These are phyloP conservation scores for Aspergillus awamori DNA, from an alignment of 2,329 filamentous ascomycete genomes.

Conservation along the genomic window DNA sequence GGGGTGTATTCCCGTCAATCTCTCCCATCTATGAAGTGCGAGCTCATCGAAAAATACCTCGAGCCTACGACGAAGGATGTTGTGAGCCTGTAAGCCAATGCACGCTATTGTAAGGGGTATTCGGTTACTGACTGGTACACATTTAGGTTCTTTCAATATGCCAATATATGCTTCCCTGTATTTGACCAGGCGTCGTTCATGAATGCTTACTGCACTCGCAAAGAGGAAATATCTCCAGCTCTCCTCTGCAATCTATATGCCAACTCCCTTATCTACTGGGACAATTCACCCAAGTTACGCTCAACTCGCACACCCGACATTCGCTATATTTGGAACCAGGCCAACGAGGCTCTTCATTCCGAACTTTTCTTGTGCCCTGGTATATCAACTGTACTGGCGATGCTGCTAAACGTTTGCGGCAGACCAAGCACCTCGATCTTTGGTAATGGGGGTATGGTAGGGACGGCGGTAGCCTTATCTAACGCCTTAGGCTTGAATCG, in stretches of 20 bases:
- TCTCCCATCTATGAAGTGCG: constrained; percentile 41
- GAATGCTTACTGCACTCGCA: constrained; percentile 43
- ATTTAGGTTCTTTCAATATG: constrained; percentile 52
- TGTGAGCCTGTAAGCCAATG: constrained; percentile 47
- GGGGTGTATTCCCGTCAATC: constrained; percentile 27
- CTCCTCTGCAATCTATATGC: constrained; percentile 58
- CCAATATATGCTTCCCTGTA: constrained; percentile 58
- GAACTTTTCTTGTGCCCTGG: constrained; percentile 58
- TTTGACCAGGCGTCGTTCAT: constrained; percentile 55
- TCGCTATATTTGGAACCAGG: constrained; percentile 62
- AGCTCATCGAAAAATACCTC: constrained; percentile 57
- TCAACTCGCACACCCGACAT: constrained; percentile 51
- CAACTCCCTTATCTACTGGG: constrained; percentile 56
- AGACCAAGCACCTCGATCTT: constrained; percentile 59
- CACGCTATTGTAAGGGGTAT: background rate
- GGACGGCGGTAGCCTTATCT: constrained; percentile 55
- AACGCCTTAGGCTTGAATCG: constrained; percentile 60
- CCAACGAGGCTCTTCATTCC: constrained; percentile 57
- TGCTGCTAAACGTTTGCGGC: constrained; percentile 58
- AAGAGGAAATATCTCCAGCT: constrained; percentile 54
- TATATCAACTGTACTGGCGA: constrained; percentile 56
- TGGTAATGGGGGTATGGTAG: constrained; percentile 57
- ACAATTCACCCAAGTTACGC: constrained; percentile 39
- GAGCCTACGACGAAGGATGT: constrained; percentile 40
- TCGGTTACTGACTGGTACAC: background rate